Conservation (phyloP, 2,329 filamentous ascomycete species). For the Penicillium sp. region DNA sequence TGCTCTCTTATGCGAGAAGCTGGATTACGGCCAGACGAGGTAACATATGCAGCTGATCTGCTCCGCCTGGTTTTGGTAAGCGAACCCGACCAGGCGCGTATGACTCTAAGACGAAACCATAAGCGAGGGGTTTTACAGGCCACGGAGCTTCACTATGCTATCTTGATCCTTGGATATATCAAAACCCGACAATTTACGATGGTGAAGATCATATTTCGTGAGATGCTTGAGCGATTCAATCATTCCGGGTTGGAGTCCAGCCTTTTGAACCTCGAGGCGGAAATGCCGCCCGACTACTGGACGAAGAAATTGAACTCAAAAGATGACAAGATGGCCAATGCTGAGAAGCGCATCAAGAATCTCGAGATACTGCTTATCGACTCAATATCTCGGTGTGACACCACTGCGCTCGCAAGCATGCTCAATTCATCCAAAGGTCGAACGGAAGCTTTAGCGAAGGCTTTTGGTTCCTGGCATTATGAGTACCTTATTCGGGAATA, state of each 20-base stretch:
- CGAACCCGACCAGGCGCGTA: conserved; percentile 57
- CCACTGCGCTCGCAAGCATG: conserved; percentile 46
- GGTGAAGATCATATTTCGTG: conserved; percentile 52
- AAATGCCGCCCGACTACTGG: conserved; percentile 20
- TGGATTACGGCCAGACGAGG: conserved; percentile 53
- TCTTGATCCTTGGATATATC: conserved; percentile 53
- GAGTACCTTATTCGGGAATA: conserved; percentile 59
- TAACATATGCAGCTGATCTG: conserved; percentile 64
- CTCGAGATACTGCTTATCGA: conserved; percentile 40
- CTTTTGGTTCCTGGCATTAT: conserved; percentile 54
- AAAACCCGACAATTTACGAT: conserved; percentile 47
- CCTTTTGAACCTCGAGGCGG: background rate
- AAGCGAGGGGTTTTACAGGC: conserved; percentile 38
- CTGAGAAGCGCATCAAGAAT: conserved; percentile 27
- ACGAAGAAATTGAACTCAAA: conserved; percentile 21
- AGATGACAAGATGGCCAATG: conserved; percentile 6
- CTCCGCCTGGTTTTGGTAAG: conserved; percentile 54
- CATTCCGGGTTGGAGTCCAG: conserved; percentile 23
- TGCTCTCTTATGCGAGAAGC: conserved; percentile 57
- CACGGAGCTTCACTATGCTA: conserved; percentile 47
- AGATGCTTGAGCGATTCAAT: conserved; percentile 39
- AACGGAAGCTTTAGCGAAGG: conserved; percentile 38
- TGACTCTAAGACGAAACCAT: conserved; percentile 48
- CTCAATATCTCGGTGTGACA: conserved; percentile 39
- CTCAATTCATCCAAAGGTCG: conserved; percentile 36